These are phyloP conservation scores for Trichoderma endophyticum DNA, from an alignment of 2,329 filamentous ascomycete species.

Conservation along the genomic window DNA sequence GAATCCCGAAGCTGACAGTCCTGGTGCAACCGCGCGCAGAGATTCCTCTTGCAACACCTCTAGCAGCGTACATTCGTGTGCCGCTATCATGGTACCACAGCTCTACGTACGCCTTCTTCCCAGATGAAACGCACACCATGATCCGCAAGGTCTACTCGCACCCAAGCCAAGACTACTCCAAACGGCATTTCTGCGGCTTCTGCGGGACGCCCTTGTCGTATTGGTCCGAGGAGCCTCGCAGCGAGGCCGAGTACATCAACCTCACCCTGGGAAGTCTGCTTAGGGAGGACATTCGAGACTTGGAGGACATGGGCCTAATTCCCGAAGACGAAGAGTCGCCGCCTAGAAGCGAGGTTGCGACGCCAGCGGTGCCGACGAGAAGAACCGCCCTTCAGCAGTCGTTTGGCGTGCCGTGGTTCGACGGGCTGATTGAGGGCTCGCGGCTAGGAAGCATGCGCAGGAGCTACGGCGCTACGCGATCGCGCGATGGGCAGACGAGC, in stretches of 20 bases:
- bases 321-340: constrained; percentile 43
- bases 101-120: constrained; percentile 69
- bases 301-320: constrained; percentile 74
- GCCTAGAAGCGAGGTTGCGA: constrained; percentile 21
- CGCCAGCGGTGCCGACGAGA: constrained; percentile 25
- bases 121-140: constrained; percentile 67
- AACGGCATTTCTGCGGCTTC: constrained; percentile 85
- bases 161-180: constrained; percentile 53
- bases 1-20: not conserved
- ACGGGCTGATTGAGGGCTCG: constrained; percentile 74
- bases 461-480: constrained; percentile 52
- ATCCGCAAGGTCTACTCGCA: constrained; percentile 68
- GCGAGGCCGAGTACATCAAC: constrained; percentile 74
- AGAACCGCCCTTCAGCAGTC: constrained; percentile 47
- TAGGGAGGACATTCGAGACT: constrained; percentile 64
- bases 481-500: constrained; percentile 60
- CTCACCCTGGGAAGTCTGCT: constrained; percentile 76
- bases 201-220: constrained; percentile 83
- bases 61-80: constrained; percentile 79
- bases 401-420: constrained; percentile 82
- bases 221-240: constrained; percentile 71
- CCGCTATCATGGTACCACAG: constrained; percentile 79
- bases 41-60: constrained; percentile 65
- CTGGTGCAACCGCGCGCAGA: constrained; percentile 43
- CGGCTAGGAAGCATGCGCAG: constrained; percentile 65